phyloP scores from a whole-genome alignment of 2,329 filamentous ascomycete genomes.

The Penicillium concentricum region DNA sequence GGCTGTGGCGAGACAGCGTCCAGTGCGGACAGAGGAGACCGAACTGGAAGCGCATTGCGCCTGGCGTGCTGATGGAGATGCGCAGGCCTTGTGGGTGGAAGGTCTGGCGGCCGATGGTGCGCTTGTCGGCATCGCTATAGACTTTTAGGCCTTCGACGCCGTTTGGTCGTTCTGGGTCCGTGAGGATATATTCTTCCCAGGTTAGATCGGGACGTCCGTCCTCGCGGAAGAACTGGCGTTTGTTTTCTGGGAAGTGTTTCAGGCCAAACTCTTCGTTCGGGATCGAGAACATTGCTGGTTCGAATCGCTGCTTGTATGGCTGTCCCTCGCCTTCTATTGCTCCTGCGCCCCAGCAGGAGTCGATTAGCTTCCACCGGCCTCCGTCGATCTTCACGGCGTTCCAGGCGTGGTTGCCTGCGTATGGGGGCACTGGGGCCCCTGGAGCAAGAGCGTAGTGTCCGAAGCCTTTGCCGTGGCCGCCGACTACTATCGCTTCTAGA shows the following conservation, averaged over 20 bases:
- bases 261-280: slow-evolving; percentile 78
- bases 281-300: slow-evolving; percentile 59
- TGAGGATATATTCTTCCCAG: slow-evolving; percentile 82
- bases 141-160: slow-evolving; percentile 46
- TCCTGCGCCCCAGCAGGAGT: slow-evolving; percentile 91
- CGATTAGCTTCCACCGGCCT: slow-evolving; percentile 86
- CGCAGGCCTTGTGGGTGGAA: slow-evolving; percentile 61
- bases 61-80: slow-evolving; percentile 59
- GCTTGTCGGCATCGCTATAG: slow-evolving; percentile 48
- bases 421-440: slow-evolving; percentile 65
- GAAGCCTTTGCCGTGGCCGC: slow-evolving; percentile 83
- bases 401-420: slow-evolving; percentile 76
- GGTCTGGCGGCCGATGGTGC: slow-evolving; percentile 55
- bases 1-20: slow-evolving; percentile 65
- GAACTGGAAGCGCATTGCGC: slow-evolving; percentile 74
- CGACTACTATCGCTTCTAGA: slow-evolving; percentile 71
- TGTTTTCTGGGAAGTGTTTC: slow-evolving; percentile 73
- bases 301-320: slow-evolving; percentile 68
- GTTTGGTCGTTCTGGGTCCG: slow-evolving; percentile 51
- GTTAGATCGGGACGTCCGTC: slow-evolving; percentile 63
- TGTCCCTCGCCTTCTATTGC: slow-evolving; percentile 55
- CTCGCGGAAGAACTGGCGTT: slow-evolving; percentile 67
- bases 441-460: slow-evolving; percentile 64
- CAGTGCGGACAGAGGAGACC: slow-evolving; percentile 78
- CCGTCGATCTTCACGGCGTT: slow-evolving; percentile 86